Conservation (phyloP, 805 yeast species). For the Deakozyma indianensis region DNA sequence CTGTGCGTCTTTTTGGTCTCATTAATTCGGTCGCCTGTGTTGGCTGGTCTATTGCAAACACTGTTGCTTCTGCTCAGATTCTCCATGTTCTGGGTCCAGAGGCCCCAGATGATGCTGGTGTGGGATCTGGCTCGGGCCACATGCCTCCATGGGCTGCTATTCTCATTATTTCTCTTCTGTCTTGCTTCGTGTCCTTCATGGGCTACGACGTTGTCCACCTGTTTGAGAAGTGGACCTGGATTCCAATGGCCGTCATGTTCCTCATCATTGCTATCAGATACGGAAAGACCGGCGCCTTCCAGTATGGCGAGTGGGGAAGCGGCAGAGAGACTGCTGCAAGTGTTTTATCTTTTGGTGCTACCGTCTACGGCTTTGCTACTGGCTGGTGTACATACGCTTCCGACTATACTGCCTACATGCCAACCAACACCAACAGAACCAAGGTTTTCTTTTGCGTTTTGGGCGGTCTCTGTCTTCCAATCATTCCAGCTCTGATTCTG, state of each 20-base stretch:
- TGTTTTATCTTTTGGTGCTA: conserved; percentile 70
- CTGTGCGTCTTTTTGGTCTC: conserved; percentile 62
- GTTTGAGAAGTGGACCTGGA: conserved; percentile 80
- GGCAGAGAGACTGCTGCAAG: conserved; percentile 63
- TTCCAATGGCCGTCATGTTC: conserved; percentile 63
- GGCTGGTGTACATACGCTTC: conserved; percentile 93
- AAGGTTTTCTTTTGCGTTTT: conserved; percentile 52
- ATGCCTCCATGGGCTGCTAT: conserved; percentile 91
- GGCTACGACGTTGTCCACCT: conserved; percentile 74
- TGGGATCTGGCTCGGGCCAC: not conserved
- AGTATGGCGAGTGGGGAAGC: conserved; percentile 34
- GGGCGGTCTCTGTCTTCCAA: conserved; percentile 51
- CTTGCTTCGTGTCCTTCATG: conserved; percentile 62
- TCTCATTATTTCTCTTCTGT: conserved; percentile 47
- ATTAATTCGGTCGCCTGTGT: conserved; percentile 75
- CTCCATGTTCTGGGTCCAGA: conserved; percentile 42
- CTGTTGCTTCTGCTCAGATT: conserved; percentile 77
- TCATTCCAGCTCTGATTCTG: conserved; percentile 56
- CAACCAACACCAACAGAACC: conserved; percentile 40
- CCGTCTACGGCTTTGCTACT: conserved; percentile 76
- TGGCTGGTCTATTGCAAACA: conserved; percentile 93
- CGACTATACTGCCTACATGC: conserved; percentile 84
- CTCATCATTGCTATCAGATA: conserved; percentile 68
- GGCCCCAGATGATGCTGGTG: conserved; percentile 30
- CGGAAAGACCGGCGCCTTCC: conserved; percentile 50